Conservation (phyloP, 2,329 filamentous ascomycete species). For the Neurospora sp. region DNA sequence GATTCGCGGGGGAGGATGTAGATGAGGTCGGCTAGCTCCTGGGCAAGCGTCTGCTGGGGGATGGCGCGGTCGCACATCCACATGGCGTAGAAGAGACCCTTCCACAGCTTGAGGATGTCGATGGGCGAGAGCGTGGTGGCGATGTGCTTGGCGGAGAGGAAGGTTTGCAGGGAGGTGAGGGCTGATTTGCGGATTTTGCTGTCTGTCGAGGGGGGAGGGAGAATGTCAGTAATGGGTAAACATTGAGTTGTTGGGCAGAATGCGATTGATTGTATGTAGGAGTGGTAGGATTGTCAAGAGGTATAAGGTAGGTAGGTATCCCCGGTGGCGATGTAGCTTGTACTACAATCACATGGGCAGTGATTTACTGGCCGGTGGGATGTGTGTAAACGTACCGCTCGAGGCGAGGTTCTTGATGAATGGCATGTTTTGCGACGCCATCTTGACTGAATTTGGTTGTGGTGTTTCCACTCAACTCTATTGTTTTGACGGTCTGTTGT, state of each 20-base stretch:
- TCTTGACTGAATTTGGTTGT: constrained; percentile 14
- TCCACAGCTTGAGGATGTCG: constrained; percentile 85
- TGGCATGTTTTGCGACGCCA: constrained; percentile 44
- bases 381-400: constrained; percentile 55
- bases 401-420: constrained; percentile 79
- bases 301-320: background rate
- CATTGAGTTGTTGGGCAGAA: too few species aligned
- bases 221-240: background rate
- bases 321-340: background rate
- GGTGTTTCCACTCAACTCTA: background rate
- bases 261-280: too few species aligned
- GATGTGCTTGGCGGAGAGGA: constrained; percentile 52
- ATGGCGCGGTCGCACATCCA: constrained; percentile 88
- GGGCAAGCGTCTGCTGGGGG: constrained; percentile 76
- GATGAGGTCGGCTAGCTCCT: constrained; percentile 63
- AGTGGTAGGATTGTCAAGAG: too few species aligned
- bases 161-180: constrained; percentile 65
- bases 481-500: background rate
- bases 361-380: background rate
- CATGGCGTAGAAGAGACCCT: constrained; percentile 84
- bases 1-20: constrained; percentile 42
- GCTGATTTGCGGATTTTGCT: constrained; percentile 68
- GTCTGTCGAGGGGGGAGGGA: constrained; percentile 40
- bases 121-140: constrained; percentile 47
- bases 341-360: background rate